These are phyloP conservation scores for Wickerhamomyces sp. DNA, from an alignment of 1,139 yeast genomes.

Conservation along the genomic window DNA sequence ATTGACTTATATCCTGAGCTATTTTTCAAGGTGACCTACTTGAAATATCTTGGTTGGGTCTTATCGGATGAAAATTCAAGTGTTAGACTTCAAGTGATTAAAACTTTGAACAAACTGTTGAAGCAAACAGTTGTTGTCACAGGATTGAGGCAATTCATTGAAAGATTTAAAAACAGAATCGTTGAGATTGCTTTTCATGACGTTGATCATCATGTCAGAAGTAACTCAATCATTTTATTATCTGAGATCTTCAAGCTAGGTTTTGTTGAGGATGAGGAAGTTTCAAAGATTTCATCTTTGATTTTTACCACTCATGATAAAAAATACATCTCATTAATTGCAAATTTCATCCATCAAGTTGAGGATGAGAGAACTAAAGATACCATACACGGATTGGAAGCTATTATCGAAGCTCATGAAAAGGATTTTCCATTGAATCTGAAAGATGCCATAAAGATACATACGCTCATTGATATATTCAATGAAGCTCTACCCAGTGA, in stretches of 20 bases:
- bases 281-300: slow-evolving; percentile 36
- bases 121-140: slow-evolving; percentile 37
- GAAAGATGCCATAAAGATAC: slow-evolving; percentile 34
- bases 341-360: slow-evolving; percentile 39
- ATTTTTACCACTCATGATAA: slow-evolving; percentile 36
- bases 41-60: slow-evolving; percentile 82
- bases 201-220: slow-evolving; percentile 49
- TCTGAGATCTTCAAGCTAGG: slow-evolving; percentile 56
- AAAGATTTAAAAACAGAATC: slow-evolving; percentile 60
- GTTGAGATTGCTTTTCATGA: slow-evolving; percentile 58
- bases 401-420: slow-evolving; percentile 27
- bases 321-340: slow-evolving; percentile 34
- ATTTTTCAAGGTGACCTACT: slow-evolving; percentile 63
- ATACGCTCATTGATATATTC: slow-evolving; percentile 34
- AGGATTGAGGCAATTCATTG: slow-evolving; percentile 68
- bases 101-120: slow-evolving; percentile 44
- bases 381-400: slow-evolving; percentile 33
- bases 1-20: slow-evolving; percentile 65
- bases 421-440: slow-evolving; percentile 29
- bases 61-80: slow-evolving; percentile 61
- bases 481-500: slow-evolving; percentile 19
- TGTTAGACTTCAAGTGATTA: slow-evolving; percentile 65
- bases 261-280: slow-evolving; percentile 56
- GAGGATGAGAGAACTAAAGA: slow-evolving; percentile 33
- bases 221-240: slow-evolving; percentile 48